These are phyloP conservation scores for Didymella glomerata DNA, from an alignment of 2,329 filamentous ascomycete genomes.

Conservation along the genomic window DNA sequence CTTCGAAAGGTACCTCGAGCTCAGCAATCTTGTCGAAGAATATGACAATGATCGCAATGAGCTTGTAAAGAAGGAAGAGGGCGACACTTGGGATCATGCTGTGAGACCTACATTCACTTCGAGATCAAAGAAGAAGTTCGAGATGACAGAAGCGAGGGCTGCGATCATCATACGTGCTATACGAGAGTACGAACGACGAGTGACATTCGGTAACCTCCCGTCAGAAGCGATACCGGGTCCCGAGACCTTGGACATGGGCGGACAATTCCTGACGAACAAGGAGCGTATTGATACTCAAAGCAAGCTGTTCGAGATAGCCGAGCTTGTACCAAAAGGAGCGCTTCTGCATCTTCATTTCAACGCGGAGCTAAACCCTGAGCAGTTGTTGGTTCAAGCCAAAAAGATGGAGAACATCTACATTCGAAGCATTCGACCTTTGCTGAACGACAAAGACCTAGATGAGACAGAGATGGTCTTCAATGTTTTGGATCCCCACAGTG, in stretches of 20 bases:
- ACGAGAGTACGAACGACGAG: slow-evolving; percentile 54
- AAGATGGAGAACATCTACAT: slow-evolving; percentile 71
- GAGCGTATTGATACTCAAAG: slow-evolving; percentile 60
- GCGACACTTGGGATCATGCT: slow-evolving; percentile 49
- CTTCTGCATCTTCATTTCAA: slow-evolving; percentile 83
- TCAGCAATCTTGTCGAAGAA: not conserved
- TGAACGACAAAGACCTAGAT: slow-evolving; percentile 54
- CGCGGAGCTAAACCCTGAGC: slow-evolving; percentile 69
- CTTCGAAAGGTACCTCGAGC: slow-evolving; percentile 15
- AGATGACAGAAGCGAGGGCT: slow-evolving; percentile 42
- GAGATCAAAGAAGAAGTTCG: slow-evolving; percentile 9
- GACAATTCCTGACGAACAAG: slow-evolving; percentile 57
- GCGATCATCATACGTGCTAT: slow-evolving; percentile 48
- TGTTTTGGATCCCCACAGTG: slow-evolving; percentile 52
- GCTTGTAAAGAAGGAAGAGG: slow-evolving; percentile 45
- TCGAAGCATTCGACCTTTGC: slow-evolving; percentile 65
- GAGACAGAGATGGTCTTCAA: slow-evolving; percentile 70
- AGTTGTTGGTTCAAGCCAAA: slow-evolving; percentile 65
- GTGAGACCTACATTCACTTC: slow-evolving; percentile 27
- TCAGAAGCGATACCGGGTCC: slow-evolving; percentile 53
- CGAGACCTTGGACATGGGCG: slow-evolving; percentile 57
- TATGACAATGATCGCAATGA: slow-evolving; percentile 37
- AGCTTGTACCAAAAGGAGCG: slow-evolving; percentile 72
- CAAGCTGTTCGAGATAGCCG: slow-evolving; percentile 64
- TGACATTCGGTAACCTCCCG: slow-evolving; percentile 54